phyloP scores from a whole-genome alignment of 371 early-diverging fungal species.

The Rhizopus stolonifer region DNA sequence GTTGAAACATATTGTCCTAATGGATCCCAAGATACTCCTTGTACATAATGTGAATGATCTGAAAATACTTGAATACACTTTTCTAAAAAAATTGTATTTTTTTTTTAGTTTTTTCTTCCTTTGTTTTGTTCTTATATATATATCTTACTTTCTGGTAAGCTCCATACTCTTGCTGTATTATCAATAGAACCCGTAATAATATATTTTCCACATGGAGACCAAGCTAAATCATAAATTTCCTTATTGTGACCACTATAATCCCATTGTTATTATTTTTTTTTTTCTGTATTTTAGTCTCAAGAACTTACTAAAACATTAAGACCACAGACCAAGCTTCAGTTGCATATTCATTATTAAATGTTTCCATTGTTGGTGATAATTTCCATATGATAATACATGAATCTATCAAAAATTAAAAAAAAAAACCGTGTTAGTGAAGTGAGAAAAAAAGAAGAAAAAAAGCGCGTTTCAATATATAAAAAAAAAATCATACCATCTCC shows the following conservation, averaged over 20 bases:
- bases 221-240: conserved; percentile 93
- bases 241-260: conserved; percentile 48
- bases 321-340: conserved; percentile 62
- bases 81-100: no score
- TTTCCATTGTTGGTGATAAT: conserved; percentile 42
- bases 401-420: conserved; percentile 52
- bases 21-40: conserved; percentile 97
- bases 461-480: not conserved
- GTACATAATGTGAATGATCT: conserved; percentile 92
- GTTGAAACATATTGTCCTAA: conserved; percentile 84
- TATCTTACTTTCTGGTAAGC: conserved; percentile 66
- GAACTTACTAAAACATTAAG: conserved; percentile 46
- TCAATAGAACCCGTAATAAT: conserved; percentile 92
- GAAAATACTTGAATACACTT: conserved; percentile 76
- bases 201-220: conserved; percentile 90
- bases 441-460: no score
- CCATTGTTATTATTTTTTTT: not conserved
- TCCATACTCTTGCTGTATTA: conserved; percentile 90
- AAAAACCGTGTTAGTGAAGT: no score
- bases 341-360: conserved; percentile 38
- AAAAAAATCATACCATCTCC: conserved; percentile 74
- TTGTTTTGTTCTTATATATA: not conserved
- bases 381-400: conserved; percentile 87
- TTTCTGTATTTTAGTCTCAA: not conserved
- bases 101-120: not conserved